Base-by-base conservation (phyloP, 176 grass and related monocot genomes). In the Oropetium thomaeum region DNA sequence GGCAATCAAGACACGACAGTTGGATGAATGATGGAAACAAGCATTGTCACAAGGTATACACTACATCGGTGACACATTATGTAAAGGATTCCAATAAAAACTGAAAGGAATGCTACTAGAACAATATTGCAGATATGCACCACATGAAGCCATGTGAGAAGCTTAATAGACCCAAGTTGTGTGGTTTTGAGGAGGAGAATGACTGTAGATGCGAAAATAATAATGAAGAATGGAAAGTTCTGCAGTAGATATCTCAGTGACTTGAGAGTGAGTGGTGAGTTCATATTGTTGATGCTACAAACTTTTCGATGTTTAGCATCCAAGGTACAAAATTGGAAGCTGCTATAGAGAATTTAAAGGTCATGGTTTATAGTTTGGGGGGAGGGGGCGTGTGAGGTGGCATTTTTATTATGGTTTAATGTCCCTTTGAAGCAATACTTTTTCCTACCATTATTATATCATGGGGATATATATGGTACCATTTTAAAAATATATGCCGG, bases 41-140 rank as follows among this genome's bases (percentile, higher is more conserved):
- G 77, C 44, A 26, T 86, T 81, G 43, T 86, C 4, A 86, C 34
- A 57, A 85, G 83, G 76, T 85, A 85, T 12, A 85, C 76, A 47
- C 26, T 51, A 6, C 52, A 61, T 22, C 76, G 64, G n/a, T 27
- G 37, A 10, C 29, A 44, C 8, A 71, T 52, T 41, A 77, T 3
- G 51, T 16, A 71, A 12, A 85, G 27, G n/a, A 5, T 38, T 26
- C 1, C 47, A 25, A 45, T 3, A 29, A 49, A 59, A 42, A 30
- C 6, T 34, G 68, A 12, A 4, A 85, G 47, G 60, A 73, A 58
- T 4, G 8, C 61, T 11, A 8, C 15, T 8, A 58, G 49, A 42
- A 73, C 55, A 0, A 84, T 10, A 48, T 79, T 41, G 4, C 8
- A 62, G 27, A 51, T 23, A 40, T 10, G 30, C 31, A 38, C 26